Percentiles rank a stretch among this genome's conserved stretches.
Conservation (phyloP, 75 land plant genomes). For the Adiantum capillusveneris region DNA sequence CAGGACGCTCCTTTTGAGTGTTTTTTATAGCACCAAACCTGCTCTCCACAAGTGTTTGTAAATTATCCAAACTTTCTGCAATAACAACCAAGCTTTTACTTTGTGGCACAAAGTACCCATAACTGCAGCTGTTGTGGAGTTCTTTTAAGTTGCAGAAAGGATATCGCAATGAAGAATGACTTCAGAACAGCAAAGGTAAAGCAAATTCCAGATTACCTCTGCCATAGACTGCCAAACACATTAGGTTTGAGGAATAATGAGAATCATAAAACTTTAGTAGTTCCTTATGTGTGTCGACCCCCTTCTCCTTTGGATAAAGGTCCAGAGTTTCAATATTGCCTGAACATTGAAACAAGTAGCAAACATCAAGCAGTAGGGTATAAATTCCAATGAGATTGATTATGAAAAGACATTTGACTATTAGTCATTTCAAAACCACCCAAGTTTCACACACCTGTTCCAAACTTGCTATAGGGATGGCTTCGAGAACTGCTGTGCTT, state of each 20-base stretch:
- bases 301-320: constrained; percentile 62
- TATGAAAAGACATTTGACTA: no score
- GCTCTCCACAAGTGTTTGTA: constrained; percentile 48
- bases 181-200: no score
- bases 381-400: not conserved
- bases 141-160: no score
- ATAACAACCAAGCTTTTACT: constrained; percentile 1
- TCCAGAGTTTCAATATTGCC: constrained; percentile 92
- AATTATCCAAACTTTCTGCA: constrained; percentile 61
- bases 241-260: constrained; percentile 85
- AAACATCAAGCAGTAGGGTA: not conserved
- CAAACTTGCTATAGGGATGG: constrained; percentile 87
- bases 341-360: constrained; percentile 12
- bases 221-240: constrained; percentile 88
- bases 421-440: not conserved
- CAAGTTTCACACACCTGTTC: constrained; percentile 50
- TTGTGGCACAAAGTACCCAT: no score
- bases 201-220: constrained; percentile 41
- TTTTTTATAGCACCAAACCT: constrained; percentile 62
- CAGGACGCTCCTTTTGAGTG: constrained; percentile 21
- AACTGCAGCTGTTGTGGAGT: no score
- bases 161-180: no score
- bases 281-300: constrained; percentile 72
- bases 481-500: constrained; percentile 45
- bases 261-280: constrained; percentile 75